phyloP scores from a whole-genome alignment of 2,329 filamentous ascomycete species.

The Canariomyces notabilis region DNA sequence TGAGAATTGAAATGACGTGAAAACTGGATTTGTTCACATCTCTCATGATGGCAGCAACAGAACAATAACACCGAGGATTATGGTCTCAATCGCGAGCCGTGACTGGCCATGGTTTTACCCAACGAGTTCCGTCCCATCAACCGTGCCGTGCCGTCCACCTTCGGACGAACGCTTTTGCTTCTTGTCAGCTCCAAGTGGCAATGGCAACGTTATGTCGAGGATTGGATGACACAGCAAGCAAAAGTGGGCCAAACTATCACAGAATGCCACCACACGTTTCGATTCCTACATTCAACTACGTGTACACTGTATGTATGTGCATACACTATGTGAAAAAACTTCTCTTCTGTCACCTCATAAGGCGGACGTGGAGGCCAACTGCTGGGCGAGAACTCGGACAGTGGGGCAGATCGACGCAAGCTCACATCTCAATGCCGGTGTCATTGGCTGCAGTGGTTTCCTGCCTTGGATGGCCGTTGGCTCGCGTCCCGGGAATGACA shows the following conservation, averaged over 20 bases:
- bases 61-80: background rate
- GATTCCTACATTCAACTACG: constrained; percentile 1
- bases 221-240: background rate
- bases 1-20: background rate
- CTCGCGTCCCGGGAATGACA: constrained; percentile 13
- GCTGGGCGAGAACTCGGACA: constrained; percentile 6
- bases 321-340: too few relatives aligned
- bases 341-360: too few relatives aligned
- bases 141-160: constrained; percentile 5
- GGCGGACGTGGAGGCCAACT: constrained; percentile 10
- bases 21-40: background rate
- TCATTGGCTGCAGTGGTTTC: constrained; percentile 19
- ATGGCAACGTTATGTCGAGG: background rate
- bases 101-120: too few relatives aligned
- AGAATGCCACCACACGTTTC: constrained; percentile 14
- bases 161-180: constrained; percentile 10
- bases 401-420: constrained; percentile 17
- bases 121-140: background rate
- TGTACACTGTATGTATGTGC: too few relatives aligned
- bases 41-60: background rate
- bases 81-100: background rate
- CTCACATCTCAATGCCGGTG: background rate
- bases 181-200: background rate
- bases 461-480: constrained; percentile 16
- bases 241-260: constrained; percentile 3